These are phyloP conservation scores for Rhizophagus sp. DNA, from an alignment of 192 early-diverging fungal genomes.

Conservation along the genomic window DNA sequence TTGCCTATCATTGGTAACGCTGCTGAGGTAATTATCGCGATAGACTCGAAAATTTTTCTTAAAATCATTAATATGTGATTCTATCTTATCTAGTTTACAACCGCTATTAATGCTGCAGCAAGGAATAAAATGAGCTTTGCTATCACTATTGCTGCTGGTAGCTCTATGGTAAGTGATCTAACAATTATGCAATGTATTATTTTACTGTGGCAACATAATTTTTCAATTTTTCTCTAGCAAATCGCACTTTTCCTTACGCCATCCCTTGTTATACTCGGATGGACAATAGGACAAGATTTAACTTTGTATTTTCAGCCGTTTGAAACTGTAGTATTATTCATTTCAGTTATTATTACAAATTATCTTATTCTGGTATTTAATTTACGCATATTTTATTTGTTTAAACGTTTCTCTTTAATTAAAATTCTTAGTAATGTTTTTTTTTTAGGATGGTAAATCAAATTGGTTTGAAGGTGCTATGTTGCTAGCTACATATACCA, in stretches of 20 bases:
- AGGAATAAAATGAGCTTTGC: constrained; percentile 93
- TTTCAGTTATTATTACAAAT: constrained; percentile 76
- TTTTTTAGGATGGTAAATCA: constrained; percentile 74
- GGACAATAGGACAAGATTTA: constrained; percentile 79
- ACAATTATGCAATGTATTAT: too few species aligned
- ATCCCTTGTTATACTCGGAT: constrained; percentile 74
- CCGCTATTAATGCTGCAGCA: constrained; percentile 77
- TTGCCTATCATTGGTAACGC: constrained; percentile 92
- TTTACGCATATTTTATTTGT: not conserved
- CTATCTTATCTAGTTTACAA: constrained; percentile 63
- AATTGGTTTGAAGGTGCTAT: constrained; percentile 94
- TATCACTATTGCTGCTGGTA: constrained; percentile 86
- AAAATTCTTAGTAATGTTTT: not conserved
- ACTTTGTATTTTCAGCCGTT: constrained; percentile 81
- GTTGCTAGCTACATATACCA: constrained; percentile 78
- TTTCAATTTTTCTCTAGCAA: constrained; percentile 44
- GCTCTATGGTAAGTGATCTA: constrained; percentile 53
- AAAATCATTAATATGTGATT: not conserved
- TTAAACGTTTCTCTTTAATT: constrained; percentile 22
- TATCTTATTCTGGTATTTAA: constrained; percentile 58
- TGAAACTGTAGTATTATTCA: constrained; percentile 81
- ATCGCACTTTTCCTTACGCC: constrained; percentile 82
- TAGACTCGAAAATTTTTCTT: not conserved
- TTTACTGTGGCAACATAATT: not conserved
- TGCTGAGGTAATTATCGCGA: constrained; percentile 47